Evolutionary conservation across 805 yeast species (phyloP).

Genomic region (Jamesozyma hellenica): DNA sequence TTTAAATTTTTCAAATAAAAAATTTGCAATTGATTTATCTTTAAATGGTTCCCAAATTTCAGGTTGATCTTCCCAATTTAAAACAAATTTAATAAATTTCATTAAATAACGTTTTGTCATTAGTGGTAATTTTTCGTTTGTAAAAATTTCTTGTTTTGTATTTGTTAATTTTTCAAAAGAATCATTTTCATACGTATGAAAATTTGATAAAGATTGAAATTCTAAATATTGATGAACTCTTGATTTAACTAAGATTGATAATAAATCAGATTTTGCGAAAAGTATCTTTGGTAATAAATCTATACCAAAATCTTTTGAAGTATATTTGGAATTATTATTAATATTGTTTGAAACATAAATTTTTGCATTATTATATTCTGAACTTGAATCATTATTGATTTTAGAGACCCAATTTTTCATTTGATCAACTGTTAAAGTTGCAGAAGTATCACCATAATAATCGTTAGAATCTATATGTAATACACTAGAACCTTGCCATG

Average conservation of each 20-base stretch:
- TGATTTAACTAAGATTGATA: conserved; percentile 67
- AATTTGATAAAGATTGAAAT: conserved; percentile 76
- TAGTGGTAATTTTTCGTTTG: conserved; percentile 69
- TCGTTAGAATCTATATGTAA: conserved; percentile 78
- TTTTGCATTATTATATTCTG: conserved; percentile 57
- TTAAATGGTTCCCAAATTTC: conserved; percentile 49
- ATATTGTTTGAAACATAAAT: conserved; percentile 64
- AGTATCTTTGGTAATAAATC: conserved; percentile 80
- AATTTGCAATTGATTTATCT: conserved; percentile 46
- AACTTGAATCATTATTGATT: conserved; percentile 39
- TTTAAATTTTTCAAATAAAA: conserved; percentile 56
- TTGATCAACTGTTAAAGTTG: conserved; percentile 82
- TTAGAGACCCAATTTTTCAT: conserved; percentile 70
- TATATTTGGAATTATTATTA: conserved; percentile 29
- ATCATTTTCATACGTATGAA: conserved; percentile 92
- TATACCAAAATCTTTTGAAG: conserved; percentile 70
- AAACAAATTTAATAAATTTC: conserved; percentile 84
- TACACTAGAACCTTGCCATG: conserved; percentile 98
- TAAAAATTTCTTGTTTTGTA: conserved; percentile 87
- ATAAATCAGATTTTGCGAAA: conserved; percentile 83
- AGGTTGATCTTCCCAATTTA: conserved; percentile 54
- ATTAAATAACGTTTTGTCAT: conserved; percentile 67
- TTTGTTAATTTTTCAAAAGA: conserved; percentile 76
- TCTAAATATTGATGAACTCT: conserved; percentile 87
- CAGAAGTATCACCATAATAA: conserved; percentile 81